Base-by-base conservation (phyloP, 495 filamentous ascomycete genomes). In the Tuber brumale region DNA sequence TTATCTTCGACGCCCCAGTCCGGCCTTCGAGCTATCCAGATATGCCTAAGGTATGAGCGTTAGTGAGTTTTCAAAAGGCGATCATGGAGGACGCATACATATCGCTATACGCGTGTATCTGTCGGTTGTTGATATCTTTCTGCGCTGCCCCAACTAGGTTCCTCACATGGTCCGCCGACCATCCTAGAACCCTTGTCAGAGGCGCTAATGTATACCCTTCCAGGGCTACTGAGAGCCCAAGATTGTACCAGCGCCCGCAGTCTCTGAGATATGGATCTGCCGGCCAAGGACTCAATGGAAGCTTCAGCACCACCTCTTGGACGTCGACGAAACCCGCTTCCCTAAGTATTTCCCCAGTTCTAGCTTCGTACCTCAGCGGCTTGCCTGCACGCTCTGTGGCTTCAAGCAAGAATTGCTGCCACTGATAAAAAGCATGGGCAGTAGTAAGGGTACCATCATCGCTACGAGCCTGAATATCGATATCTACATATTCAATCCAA, bases 401-500 rank as follows among this genome's bases (percentile, higher is more conserved):
- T 73, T 90, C 87, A 70, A 89, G 85, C 39, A 97, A 80, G 76
- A 88, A 89, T 18, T 88, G 84, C 76, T 92, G 91, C 94, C 94
- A 97, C 77, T 88, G 84, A 76, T 79, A 84, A 72, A 89, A 85
- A 45, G 83, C 84, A 73, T 84, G 88, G 70, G 86, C 85, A 74
- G 81, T 76, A 61, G 88, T 84, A 81, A 90, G 75, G 82, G 82
- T 88, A n/a, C 88, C 87, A 79, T 94, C 91, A 74, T 95, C 92
- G 76, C 90, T 92, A 41, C 90, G 91, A n/a, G 93, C 93, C 39
- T 88, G 85, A 71, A 92, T 89, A 83, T 98, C 94, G 45, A 98
- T 92, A 82, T 98, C 95, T n/a, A 97, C 89, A 74, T 97, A 94
- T 84, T 98, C 95, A 70, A 97, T 86, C 84, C 88, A 90, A 18